phyloP scores from a whole-genome alignment of 441 rosid genomes.

The Pelargonium myrrhifolium region DNA sequence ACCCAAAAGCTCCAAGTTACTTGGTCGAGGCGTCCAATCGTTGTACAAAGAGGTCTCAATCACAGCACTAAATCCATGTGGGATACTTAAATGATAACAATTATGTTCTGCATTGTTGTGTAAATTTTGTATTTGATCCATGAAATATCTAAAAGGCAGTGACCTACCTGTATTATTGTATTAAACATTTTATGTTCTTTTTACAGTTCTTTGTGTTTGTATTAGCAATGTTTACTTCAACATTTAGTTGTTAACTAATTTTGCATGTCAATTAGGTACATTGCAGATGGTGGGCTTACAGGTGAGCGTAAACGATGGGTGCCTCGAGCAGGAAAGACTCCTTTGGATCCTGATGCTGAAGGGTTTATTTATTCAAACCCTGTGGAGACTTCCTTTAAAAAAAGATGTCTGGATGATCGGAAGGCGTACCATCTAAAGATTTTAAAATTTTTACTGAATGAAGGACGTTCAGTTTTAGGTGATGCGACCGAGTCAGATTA shows the following conservation, averaged over 20 bases:
- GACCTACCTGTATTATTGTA: neutral
- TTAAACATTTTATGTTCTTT: neutral
- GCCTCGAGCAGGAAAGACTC: constrained; percentile 86
- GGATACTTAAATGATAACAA: neutral
- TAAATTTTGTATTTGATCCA: constrained; percentile 2
- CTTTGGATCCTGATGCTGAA: constrained; percentile 84
- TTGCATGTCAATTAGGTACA: constrained; percentile 45
- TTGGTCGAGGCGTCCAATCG: neutral
- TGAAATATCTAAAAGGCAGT: neutral
- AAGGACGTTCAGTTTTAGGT: constrained; percentile 69
- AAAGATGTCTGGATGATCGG: constrained; percentile 80
- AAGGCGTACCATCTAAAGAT: constrained; percentile 66
- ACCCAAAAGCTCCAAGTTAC: neutral
- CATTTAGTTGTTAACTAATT: constrained; percentile 9
- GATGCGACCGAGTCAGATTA: constrained; percentile 79
- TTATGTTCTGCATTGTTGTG: neutral
- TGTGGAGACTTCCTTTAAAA: constrained; percentile 80
- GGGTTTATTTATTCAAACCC: constrained; percentile 86
- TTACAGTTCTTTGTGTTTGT: neutral
- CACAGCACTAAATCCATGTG: neutral
- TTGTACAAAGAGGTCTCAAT: neutral
- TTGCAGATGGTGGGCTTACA: constrained; percentile 90
- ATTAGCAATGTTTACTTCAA: constrained; percentile 5
- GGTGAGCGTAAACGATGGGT: constrained; percentile 99
- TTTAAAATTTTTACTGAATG: constrained; percentile 58